Evolutionary conservation across 2,329 filamentous ascomycete species (phyloP), one percentile per base, ranked within the genome.

Genomic region (Reticulascus tulasneorum): DNA sequence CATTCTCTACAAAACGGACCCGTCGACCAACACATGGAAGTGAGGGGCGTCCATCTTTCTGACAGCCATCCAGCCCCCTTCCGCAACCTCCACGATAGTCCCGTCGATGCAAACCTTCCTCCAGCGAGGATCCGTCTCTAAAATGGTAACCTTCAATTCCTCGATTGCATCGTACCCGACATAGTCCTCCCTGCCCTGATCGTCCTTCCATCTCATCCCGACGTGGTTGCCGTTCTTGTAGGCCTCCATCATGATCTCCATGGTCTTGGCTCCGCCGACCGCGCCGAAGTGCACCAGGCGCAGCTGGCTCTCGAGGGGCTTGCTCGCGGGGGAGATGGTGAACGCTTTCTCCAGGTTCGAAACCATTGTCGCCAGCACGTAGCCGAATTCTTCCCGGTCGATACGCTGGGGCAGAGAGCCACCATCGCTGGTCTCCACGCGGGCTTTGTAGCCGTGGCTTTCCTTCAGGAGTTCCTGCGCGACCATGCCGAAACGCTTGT

Each of bases 71-170:
- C 77, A 82, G 0, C 89, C 89, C 3, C 74, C 79, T 33, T 69
- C 58, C 15, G 84, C 82, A 1, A 95, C 64, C 40, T 77, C 73
- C 4, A 96, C 77, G 50, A 94, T 94, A 35, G 84, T 88, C 4
- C 91, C 91, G 59, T 97, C 91, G n/a, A 97, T 71, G 56, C 91
- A 97, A 11, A 94, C 75, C 52, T 90, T 79, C 42, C 91, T 72
- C 89, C 89, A 96, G 34, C 79, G 68, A 29, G 66, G 67, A n/a
- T 87, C 79, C 12, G 75, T 66, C 51, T 93, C 86, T 2, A 66
- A 45, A 23, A 87, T 79, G 12, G 75, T 71, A 29, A 96, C 78
- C 39, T 64, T 69, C 13, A 95, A 47, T 33, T 75, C 75, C 3
- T 84, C 75, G 7, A 93, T 71, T 35, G 77, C 73, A 13, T 84